Conservation (phyloP, 2,329 filamentous ascomycete genomes). For the Myriosclerotinia scirpicola region DNA sequence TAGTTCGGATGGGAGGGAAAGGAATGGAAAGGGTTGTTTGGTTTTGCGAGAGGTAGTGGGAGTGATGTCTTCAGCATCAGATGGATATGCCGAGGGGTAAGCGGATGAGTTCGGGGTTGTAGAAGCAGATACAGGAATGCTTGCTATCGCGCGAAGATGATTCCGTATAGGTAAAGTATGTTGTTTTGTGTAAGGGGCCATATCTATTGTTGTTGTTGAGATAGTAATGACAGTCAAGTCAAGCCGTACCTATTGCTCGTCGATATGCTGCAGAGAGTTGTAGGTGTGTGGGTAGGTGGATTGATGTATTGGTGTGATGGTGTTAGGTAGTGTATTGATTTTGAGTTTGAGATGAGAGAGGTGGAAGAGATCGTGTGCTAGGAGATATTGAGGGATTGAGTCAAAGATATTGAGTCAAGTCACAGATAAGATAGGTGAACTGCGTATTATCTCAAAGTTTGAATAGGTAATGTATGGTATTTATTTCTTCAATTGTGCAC, state of each 20-base stretch:
- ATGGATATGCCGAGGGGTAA: conserved; percentile 35
- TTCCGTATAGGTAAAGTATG: conserved; percentile 13
- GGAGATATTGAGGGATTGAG: neutral
- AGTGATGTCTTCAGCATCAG: conserved; percentile 36
- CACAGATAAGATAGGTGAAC: conserved; percentile 4
- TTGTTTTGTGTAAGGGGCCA: conserved; percentile 11
- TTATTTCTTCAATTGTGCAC: conserved; percentile 5
- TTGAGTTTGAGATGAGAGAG: no score
- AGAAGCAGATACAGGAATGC: conserved; percentile 17
- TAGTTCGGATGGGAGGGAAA: conserved; percentile 67
- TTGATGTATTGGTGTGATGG: no score
- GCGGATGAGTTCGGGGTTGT: conserved; percentile 29
- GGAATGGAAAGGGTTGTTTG: conserved; percentile 56
- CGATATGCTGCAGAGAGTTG: neutral
- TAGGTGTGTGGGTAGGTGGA: no score
- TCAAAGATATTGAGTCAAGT: conserved; percentile 5
- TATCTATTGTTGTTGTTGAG: neutral
- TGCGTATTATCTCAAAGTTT: neutral
- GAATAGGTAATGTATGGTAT: conserved; percentile 1
- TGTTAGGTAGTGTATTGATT: no score
- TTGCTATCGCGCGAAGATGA: conserved; percentile 9
- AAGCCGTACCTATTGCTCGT: neutral
- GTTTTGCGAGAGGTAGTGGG: conserved; percentile 1
- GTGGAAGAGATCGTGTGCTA: neutral
- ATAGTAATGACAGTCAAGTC: neutral